Evolutionary conservation across 2,329 filamentous ascomycete species (phyloP), one percentile per base, ranked within the genome.

Genomic region (Cryoendolithus antarcticus): DNA sequence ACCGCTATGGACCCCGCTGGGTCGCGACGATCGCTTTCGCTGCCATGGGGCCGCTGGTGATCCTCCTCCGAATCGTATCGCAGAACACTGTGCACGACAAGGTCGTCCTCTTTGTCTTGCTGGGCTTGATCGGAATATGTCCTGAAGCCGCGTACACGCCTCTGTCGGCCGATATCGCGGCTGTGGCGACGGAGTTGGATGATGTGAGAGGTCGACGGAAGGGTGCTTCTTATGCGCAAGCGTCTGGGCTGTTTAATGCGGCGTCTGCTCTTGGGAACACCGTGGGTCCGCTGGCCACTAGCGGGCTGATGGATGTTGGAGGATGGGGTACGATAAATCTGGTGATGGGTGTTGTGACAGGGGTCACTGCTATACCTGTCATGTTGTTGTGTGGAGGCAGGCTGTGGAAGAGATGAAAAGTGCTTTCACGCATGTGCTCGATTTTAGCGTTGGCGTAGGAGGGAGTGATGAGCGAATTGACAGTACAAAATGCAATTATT

Each of bases 241-340:
- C 45, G 8, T 49, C 46, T 31, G 45, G 48, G 1, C 35, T 52
- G 34, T 51, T 52, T 31, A 52, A 50, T 21, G 44, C 48, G 37
- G 47, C 45, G 7, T 52, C 44, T 32, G 47, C 48, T 3, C 45
- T 35, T 5, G 50, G 50, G 1, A 44, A 43, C 27, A 41, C 50
- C 38, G 37, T 46, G 19, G 50, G 50, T 13, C 50, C 50, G 13
- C 24, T 52, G 29, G 38, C 48, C 28, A 46, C 42, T 4, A 48
- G 46, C 8, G 24, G 48, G 19, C 37, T 52, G 19, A 45, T 39
- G 15, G 33, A 48, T 31, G 39, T 29, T 8, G 38, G 44, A 8
- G 47, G 50, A 1, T 52, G 50, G 50, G 39, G 39, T 4, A 41
- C 44, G 7, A 37, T 37, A 9, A 30, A 29, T 12, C 21, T 37